Conservation (phyloP, 768 basidiomycete species). For the Lactarius sanguifluus region DNA sequence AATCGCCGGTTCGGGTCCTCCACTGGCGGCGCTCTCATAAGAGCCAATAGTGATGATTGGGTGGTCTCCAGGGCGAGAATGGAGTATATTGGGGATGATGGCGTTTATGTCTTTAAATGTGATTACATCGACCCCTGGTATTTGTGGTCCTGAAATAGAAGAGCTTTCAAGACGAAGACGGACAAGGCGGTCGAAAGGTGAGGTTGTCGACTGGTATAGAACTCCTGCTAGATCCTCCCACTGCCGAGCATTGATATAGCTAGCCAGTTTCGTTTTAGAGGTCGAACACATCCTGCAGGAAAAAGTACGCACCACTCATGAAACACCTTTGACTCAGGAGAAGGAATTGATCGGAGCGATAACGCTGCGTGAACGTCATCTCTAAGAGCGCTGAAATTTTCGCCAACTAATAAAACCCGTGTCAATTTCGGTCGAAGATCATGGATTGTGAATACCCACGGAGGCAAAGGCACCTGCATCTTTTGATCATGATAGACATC, state of each 20-base stretch:
- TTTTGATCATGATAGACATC: neutral
- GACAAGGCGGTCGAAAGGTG: constrained; percentile 18
- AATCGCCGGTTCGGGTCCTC: neutral
- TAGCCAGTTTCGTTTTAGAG: neutral
- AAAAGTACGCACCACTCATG: constrained; percentile 7
- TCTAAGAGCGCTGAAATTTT: constrained; percentile 13
- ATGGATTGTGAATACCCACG: constrained; percentile 1
- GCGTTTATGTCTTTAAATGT: neutral
- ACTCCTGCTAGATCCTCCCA: constrained; percentile 1
- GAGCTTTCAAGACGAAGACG: neutral
- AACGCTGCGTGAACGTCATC: neutral
- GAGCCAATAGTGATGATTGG: neutral
- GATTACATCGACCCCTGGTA: neutral
- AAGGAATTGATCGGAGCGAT: neutral
- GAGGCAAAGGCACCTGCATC: constrained; percentile 21
- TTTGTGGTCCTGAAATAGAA: neutral
- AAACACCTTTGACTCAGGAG: constrained; percentile 5
- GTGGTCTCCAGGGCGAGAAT: neutral
- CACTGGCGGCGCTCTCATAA: neutral
- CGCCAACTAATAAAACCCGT: neutral
- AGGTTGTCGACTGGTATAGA: constrained; percentile 12
- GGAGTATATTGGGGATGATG: constrained; percentile 11
- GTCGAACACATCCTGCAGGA: neutral
- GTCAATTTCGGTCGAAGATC: constrained; percentile 2
- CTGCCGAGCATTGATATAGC: neutral